Conservation (phyloP, 305 asterid species). For the Fraxinus xanthoxyloides region DNA sequence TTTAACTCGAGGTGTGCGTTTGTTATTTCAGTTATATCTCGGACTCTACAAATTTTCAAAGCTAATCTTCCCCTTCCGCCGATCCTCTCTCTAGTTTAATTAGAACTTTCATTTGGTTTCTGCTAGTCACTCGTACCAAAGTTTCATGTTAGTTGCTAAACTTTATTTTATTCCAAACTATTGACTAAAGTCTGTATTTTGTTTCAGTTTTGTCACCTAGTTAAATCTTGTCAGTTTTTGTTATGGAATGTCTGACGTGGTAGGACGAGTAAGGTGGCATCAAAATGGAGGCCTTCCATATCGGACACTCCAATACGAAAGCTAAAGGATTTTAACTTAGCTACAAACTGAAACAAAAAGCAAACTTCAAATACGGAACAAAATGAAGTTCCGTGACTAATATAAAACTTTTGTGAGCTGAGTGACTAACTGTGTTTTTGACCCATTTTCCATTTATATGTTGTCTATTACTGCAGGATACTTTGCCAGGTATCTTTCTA, state of each 20-base stretch:
- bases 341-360: not conserved
- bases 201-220: not conserved
- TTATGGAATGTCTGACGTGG: not conserved
- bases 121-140: not conserved
- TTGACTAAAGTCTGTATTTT: not conserved
- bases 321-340: not conserved
- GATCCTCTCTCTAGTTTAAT: not conserved
- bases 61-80: not conserved
- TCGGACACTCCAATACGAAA: not conserved
- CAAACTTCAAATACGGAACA: not conserved
- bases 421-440: not conserved
- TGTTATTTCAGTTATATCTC: conserved; percentile 6
- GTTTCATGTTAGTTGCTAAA: not conserved
- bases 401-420: not conserved
- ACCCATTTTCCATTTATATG: not conserved
- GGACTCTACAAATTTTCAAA: not conserved
- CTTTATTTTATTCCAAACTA: not conserved
- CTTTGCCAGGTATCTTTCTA: not conserved
- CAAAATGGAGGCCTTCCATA: not conserved
- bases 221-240: not conserved
- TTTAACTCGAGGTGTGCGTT: conserved; percentile 66
- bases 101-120: not conserved
- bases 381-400: not conserved
- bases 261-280: not conserved
- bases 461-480: not conserved